Evolutionary conservation across 352 stramenopile species (phyloP), one percentile per base, ranked within the genome.

Genomic region (Globisporangium cederbergense): DNA sequence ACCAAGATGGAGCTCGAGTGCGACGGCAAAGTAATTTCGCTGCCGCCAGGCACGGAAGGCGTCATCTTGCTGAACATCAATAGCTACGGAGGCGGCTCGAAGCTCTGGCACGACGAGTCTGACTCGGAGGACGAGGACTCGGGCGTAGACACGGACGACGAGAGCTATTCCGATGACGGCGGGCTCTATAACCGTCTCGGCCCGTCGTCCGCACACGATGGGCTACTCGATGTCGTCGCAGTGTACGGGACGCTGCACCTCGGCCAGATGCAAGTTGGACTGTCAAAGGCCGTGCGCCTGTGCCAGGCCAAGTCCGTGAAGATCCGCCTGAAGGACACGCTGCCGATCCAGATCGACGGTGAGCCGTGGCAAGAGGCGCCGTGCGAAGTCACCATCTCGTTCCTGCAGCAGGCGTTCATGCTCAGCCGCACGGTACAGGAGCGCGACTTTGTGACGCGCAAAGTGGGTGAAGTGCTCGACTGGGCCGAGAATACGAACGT

Each of bases 241-340:
- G 86, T 98, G 56, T 96, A 97, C 55, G 93, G 93, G 56, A 94
- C 88, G 4, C 86, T 98, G 43, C 93, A 98, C 70, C 76, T 98
- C 3, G 95, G 95, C 10, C 93, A 98, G 71, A 97, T 98, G 75
- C 91, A 97, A 60, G 95, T 95, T 57, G 86, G 86, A 1, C 66
- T 95, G 16, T 93, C 83, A 32, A 90, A 90, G 58, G 86, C 86
- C 1, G 81, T 93, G 38, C 86, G 86, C 10, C 63, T 95, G 9
- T 91, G 86, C 40, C 86, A 95, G 50, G 79, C 79, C 13, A 90
- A 88, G 60, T 72, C 78, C 2, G 69, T 93, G 20, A 76, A 74
- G 47, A 67, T 95, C 43, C 70, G 65, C 0, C 47, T 93, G 51
- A 82, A 84, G 18, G 82, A 92, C 56, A 88, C 72, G 5, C 58